Evolutionary conservation across 2,329 filamentous ascomycete genomes (phyloP).

Genomic region (Aureobasidium lini): DNA sequence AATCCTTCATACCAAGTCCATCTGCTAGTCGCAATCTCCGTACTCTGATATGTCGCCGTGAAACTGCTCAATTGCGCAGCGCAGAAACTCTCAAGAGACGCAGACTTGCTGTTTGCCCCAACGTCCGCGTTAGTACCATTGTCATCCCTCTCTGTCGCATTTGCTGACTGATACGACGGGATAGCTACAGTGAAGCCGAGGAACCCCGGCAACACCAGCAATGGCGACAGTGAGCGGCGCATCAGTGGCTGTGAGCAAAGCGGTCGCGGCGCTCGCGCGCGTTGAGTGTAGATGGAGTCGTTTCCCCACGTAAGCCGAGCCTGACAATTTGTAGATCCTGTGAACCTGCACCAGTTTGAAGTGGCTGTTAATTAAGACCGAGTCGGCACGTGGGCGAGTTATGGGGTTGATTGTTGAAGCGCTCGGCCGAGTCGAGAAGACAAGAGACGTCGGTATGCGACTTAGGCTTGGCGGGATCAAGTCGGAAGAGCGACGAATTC

Average conservation of each 20-base stretch:
- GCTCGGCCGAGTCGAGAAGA: not conserved
- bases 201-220: not conserved
- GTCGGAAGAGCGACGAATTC: not conserved
- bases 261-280: slow-evolving; percentile 1
- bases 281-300: not conserved
- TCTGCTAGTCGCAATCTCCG: slow-evolving; percentile 13
- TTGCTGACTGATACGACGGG: not conserved
- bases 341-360: not conserved
- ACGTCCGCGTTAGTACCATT: not conserved
- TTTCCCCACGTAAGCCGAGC: not conserved
- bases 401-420: not conserved
- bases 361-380: not conserved
- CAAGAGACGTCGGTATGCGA: not conserved
- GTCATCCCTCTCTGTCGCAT: not conserved
- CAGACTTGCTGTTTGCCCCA: not conserved
- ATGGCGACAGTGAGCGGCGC: not conserved
- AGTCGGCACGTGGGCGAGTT: not conserved
- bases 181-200: not conserved
- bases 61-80: not conserved
- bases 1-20: slow-evolving; percentile 16
- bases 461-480: not conserved
- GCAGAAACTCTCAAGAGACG: not conserved
- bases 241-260: not conserved
- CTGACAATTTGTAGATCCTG: not conserved
- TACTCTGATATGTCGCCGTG: slow-evolving; percentile 4